phyloP scores from a whole-genome alignment of 352 stramenopile species.

The Globisporangium recalcitrans region DNA sequence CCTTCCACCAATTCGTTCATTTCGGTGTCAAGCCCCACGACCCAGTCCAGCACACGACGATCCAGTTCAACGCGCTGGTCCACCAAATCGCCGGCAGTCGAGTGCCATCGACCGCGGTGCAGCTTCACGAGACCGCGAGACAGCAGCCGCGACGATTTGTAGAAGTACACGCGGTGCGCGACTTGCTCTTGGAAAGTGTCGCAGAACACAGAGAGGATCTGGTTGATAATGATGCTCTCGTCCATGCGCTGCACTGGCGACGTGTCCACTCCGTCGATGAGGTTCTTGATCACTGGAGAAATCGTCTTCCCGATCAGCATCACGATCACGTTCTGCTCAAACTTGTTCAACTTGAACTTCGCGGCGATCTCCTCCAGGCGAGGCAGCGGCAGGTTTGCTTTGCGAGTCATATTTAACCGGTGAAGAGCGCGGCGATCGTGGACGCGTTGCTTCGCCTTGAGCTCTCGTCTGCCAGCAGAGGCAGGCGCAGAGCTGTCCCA shows the following conservation, averaged over 20 bases:
- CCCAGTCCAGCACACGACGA: conserved; percentile 81
- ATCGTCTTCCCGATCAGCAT: conserved; percentile 90
- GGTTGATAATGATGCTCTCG: conserved; percentile 87
- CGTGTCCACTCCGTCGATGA: conserved; percentile 81
- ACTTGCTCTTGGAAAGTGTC: conserved; percentile 88
- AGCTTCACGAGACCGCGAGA: conserved; percentile 76
- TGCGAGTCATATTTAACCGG: conserved; percentile 54
- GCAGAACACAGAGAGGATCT: conserved; percentile 85
- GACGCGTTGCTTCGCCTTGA: conserved; percentile 85
- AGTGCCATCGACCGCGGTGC: conserved; percentile 78
- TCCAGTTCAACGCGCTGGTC: conserved; percentile 85
- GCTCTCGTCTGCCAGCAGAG: conserved; percentile 60
- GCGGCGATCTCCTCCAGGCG: conserved; percentile 67
- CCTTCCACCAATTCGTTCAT: conserved; percentile 89
- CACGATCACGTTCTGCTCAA: conserved; percentile 88
- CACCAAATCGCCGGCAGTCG: conserved; percentile 75
- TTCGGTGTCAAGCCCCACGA: conserved; percentile 83
- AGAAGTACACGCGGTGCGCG: conserved; percentile 82
- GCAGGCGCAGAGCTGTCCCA: conserved; percentile 66
- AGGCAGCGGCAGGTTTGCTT: conserved; percentile 54
- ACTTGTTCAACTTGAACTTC: conserved; percentile 83
- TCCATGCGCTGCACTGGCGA: conserved; percentile 86
- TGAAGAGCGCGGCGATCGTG: conserved; percentile 64
- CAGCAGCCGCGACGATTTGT: conserved; percentile 82
- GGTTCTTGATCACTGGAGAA: conserved; percentile 85